These are phyloP conservation scores for Plenodomus lindquistii DNA, from an alignment of 2,329 filamentous ascomycete species.

Conservation along the genomic window DNA sequence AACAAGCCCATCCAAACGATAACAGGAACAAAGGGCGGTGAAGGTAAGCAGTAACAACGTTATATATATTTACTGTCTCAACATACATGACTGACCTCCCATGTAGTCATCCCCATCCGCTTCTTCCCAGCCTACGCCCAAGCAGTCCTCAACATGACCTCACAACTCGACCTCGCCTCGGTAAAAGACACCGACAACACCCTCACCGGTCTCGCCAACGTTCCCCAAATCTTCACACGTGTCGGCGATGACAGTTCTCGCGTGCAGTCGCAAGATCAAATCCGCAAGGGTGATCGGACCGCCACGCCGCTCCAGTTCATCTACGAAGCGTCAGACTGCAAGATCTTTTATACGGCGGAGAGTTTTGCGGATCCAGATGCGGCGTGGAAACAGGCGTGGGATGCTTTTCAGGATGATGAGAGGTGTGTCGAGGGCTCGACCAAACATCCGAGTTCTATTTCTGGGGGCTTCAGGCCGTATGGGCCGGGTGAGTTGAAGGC, in stretches of 20 bases:
- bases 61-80: no score
- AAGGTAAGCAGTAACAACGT: no score
- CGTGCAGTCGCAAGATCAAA: constrained; percentile 26
- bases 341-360: constrained; percentile 61
- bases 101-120: constrained; percentile 25
- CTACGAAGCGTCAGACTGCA: constrained; percentile 64
- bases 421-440: constrained; percentile 32
- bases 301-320: constrained; percentile 59
- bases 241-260: constrained; percentile 19
- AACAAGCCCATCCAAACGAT: constrained; percentile 62
- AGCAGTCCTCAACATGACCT: constrained; percentile 19
- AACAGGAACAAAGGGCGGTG: constrained; percentile 62
- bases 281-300: constrained; percentile 37
- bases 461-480: constrained; percentile 31
- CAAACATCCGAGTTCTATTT: constrained; percentile 25
- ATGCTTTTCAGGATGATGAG: constrained; percentile 21
- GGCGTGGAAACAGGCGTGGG: constrained; percentile 53
- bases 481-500: constrained; percentile 21
- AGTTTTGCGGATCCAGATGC: constrained; percentile 55
- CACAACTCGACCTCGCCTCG: constrained; percentile 5
- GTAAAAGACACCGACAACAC: constrained; percentile 10
- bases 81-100: no score
- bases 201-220: constrained; percentile 15
- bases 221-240: constrained; percentile 18
- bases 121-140: constrained; percentile 20